Evolutionary conservation across 768 basidiomycete genomes (phyloP).

Genomic region (Tubosaeta sp.): DNA sequence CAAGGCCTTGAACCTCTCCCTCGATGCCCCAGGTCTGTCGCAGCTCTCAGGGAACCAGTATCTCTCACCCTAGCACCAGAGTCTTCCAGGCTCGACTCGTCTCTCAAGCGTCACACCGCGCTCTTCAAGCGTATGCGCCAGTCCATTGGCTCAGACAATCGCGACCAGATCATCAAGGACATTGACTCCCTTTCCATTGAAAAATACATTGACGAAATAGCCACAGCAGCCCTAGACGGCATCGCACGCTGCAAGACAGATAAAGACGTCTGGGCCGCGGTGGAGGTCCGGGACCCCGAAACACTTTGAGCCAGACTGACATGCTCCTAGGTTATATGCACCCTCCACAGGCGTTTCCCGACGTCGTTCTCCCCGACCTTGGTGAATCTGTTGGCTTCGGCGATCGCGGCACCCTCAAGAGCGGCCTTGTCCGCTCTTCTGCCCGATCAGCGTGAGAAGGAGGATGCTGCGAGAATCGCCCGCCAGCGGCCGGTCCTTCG

Average conservation of each 20-base stretch:
- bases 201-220: constrained; percentile 96
- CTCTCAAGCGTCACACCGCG: constrained; percentile 92
- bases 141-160: constrained; percentile 76
- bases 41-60: neutral
- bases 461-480: constrained; percentile 72
- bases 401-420: constrained; percentile 57
- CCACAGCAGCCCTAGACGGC: constrained; percentile 82
- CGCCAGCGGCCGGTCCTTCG: constrained; percentile 84
- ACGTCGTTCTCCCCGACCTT: constrained; percentile 73
- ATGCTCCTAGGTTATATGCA: constrained; percentile 68
- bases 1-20: constrained; percentile 52
- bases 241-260: constrained; percentile 85
- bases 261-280: constrained; percentile 86
- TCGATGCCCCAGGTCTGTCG: constrained; percentile 44
- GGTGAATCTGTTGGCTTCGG: constrained; percentile 51
- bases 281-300: constrained; percentile 59
- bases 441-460: constrained; percentile 87
- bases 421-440: constrained; percentile 52
- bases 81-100: constrained; percentile 81
- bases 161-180: constrained; percentile 88
- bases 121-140: constrained; percentile 91
- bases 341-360: constrained; percentile 84
- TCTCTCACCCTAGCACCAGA: constrained; percentile 39
- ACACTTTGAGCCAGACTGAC: constrained; percentile 1
- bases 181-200: constrained; percentile 85